Percentiles rank a stretch among this genome's conserved stretches.
phyloP scores from a whole-genome alignment of 768 basidiomycete species.

The Cubamyces sp. region DNA sequence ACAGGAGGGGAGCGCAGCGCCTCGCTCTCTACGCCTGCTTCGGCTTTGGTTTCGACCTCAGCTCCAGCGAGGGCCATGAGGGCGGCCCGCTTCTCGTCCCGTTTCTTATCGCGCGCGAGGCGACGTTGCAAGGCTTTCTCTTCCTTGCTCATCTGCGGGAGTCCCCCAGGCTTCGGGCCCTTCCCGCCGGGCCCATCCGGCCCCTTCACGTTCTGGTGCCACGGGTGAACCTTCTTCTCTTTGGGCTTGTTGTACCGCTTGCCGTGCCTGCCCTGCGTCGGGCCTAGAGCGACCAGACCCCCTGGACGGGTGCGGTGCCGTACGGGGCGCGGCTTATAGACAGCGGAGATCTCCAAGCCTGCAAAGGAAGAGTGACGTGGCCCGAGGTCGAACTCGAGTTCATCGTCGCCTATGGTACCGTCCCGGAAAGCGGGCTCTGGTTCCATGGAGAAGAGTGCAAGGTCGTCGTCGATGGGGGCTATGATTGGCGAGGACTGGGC shows the following conservation, averaged over 20 bases:
- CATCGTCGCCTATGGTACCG: conserved; percentile 17
- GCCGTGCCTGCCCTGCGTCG: conserved; percentile 27
- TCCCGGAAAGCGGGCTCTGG: conserved; percentile 40
- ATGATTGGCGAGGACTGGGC: conserved; percentile 32
- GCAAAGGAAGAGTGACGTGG: conserved; percentile 39
- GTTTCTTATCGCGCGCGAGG: conserved; percentile 52
- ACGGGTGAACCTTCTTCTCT: conserved; percentile 31
- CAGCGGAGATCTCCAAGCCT: conserved; percentile 69
- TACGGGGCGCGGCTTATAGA: conserved; percentile 74
- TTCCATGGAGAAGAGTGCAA: conserved; percentile 55
- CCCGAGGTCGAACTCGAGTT: conserved; percentile 13
- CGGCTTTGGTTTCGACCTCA: neutral
- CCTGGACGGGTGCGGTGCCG: conserved; percentile 47
- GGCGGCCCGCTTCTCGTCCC: conserved; percentile 47
- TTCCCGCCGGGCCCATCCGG: neutral
- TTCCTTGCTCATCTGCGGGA: conserved; percentile 27
- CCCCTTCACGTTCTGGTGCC: conserved; percentile 23
- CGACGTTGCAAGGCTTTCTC: conserved; percentile 45
- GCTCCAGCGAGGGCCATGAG: conserved; percentile 27
- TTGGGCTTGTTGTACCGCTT: conserved; percentile 32
- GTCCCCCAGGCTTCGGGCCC: conserved; percentile 6
- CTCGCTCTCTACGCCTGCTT: conserved; percentile 18
- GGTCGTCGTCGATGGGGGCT: conserved; percentile 33
- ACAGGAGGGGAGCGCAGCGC: neutral
- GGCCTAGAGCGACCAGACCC: conserved; percentile 2